These are phyloP conservation scores for Omphalea diandra DNA, from an alignment of 441 rosid species.

Conservation along the genomic window DNA sequence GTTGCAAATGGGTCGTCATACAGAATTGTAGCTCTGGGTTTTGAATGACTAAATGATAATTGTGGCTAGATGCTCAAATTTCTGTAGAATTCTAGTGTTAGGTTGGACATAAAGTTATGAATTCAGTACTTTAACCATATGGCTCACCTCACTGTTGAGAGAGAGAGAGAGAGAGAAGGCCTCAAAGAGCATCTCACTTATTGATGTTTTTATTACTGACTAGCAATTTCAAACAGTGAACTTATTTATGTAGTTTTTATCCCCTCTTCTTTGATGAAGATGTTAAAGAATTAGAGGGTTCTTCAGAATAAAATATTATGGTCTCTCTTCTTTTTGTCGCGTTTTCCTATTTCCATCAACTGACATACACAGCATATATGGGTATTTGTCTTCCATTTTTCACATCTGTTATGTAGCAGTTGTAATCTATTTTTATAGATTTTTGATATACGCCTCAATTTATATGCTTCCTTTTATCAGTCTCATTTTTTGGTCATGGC, in stretches of 20 bases:
- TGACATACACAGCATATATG: background rate
- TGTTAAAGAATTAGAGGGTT: background rate
- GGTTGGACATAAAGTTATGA: background rate
- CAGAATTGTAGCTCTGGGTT: background rate
- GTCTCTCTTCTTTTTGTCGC: background rate
- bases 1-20: background rate
- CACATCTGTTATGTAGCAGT: background rate
- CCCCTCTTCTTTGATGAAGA: background rate
- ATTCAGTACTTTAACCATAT: background rate
- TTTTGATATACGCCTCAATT: constrained; percentile 1
- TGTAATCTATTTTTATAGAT: background rate
- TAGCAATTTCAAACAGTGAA: background rate
- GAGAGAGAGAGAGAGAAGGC: background rate
- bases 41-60: background rate
- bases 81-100: background rate
- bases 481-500: constrained; percentile 18
- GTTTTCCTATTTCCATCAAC: background rate
- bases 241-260: background rate
- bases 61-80: background rate
- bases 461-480: background rate
- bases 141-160: background rate
- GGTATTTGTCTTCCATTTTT: background rate
- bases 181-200: too few species aligned
- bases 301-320: background rate
- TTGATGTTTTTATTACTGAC: too few species aligned